Conservation (phyloP, 768 basidiomycete species). For the Serpula lacrymans region DNA sequence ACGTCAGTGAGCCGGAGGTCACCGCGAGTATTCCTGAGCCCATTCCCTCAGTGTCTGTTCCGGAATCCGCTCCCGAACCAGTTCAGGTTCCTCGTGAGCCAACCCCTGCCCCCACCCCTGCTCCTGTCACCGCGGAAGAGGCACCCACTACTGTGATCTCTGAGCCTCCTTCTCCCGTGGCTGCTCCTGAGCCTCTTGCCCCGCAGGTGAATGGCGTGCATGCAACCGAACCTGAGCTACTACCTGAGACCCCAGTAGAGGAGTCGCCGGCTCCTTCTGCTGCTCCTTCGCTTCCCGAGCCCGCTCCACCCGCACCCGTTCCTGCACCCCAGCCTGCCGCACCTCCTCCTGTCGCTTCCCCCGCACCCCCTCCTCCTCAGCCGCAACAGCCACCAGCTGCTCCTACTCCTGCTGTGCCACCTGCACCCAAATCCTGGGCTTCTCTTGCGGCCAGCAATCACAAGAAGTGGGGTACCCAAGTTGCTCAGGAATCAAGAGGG, state of each 20-base stretch:
- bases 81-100: slow-evolving; percentile 20
- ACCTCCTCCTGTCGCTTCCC: slow-evolving; percentile 30
- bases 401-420: slow-evolving; percentile 37
- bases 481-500: slow-evolving; percentile 75
- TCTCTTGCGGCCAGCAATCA: slow-evolving; percentile 81
- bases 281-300: slow-evolving; percentile 24
- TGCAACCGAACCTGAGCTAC: slow-evolving; percentile 29
- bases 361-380: slow-evolving; percentile 23
- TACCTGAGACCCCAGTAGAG: slow-evolving; percentile 26
- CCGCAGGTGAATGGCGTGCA: slow-evolving; percentile 41
- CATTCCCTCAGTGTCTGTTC: slow-evolving; percentile 34
- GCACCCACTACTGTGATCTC: slow-evolving; percentile 37
- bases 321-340: slow-evolving; percentile 16
- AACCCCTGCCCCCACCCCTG: slow-evolving; percentile 35
- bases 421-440: slow-evolving; percentile 83
- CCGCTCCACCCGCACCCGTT: slow-evolving; percentile 21
- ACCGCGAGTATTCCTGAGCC: slow-evolving; percentile 28
- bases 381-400: slow-evolving; percentile 31
- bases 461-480: slow-evolving; percentile 82
- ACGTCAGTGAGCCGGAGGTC: slow-evolving; percentile 47
- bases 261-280: slow-evolving; percentile 24
- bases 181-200: slow-evolving; percentile 37
- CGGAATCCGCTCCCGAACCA: slow-evolving; percentile 28
- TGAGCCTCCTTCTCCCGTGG: slow-evolving; percentile 30
- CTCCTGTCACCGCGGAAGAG: slow-evolving; percentile 33